Evolutionary conservation across 805 yeast species (phyloP).

Genomic region (Sungouiozyma ichnusensis): DNA sequence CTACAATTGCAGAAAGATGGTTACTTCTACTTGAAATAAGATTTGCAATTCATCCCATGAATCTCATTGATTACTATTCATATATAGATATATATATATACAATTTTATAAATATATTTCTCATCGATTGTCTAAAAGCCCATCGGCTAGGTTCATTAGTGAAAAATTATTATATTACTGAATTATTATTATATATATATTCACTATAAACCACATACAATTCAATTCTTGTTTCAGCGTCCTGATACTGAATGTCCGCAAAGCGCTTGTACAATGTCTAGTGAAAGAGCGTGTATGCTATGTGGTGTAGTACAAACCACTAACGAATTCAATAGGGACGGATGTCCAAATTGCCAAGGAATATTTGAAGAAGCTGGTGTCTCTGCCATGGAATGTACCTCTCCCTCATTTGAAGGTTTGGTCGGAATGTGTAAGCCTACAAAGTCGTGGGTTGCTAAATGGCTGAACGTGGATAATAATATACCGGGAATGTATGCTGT

Average conservation of each 20-base stretch:
- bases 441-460: slow-evolving; percentile 89
- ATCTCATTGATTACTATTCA: background rate
- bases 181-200: background rate
- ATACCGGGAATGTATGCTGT: slow-evolving; percentile 89
- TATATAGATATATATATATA: background rate
- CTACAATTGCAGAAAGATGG: slow-evolving; percentile 23
- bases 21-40: slow-evolving; percentile 13
- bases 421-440: slow-evolving; percentile 83
- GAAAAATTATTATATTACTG: background rate
- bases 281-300: slow-evolving; percentile 91
- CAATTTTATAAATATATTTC: no score
- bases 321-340: slow-evolving; percentile 65
- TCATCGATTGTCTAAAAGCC: no score
- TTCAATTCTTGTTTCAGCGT: no score
- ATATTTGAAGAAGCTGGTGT: slow-evolving; percentile 79
- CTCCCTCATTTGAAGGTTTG: slow-evolving; percentile 91
- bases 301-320: slow-evolving; percentile 88
- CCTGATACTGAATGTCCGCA: no score
- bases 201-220: slow-evolving; percentile 1
- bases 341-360: slow-evolving; percentile 95
- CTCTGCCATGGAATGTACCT: slow-evolving; percentile 80
- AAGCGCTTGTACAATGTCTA: slow-evolving; percentile 20
- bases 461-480: slow-evolving; percentile 86
- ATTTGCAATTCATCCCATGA: no score
- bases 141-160: background rate